Base-by-base conservation (phyloP, 352 stramenopile species). In the Pythium folliculosum region DNA sequence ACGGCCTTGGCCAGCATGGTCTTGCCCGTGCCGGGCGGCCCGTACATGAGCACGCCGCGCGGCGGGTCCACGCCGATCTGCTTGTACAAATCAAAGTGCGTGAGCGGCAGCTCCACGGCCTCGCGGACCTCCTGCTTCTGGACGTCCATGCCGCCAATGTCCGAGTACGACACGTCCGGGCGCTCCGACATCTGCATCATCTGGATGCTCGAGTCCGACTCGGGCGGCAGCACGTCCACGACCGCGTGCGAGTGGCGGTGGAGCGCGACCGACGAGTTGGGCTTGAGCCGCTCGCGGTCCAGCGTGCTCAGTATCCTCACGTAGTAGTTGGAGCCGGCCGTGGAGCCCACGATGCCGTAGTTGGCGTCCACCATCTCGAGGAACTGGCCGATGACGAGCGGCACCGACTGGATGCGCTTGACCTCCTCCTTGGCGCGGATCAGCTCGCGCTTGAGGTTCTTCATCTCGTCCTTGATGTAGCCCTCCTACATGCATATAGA, bases 401-500 rank as follows among this genome's bases (percentile, higher is more conserved):
- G 98, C 49, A 99, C 98, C n/a, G 91, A 98, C 88, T 99, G 97
- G 75, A 99, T 99, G 52, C 97, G 92, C 69, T 99, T 99, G 55
- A 99, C 98, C 63, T 99, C 96, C 67, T 99, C 98, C 79, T 99
- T 99, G 38, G 98, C 98, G 35, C 98, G 96, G 67, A 99, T 97
- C 30, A 99, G 84, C 77, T 99, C 98, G 21, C 97, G 84, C 85
- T 99, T 99, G 16, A 99, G 86, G 77, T 99, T 99, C 67, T 98
- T 98, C 96, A 99, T 99, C 71, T 99, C 98, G 73, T 99, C 97
- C 83, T 99, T 99, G 74, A 99, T 97, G 81, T 99, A 99, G 63
- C 98, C 96, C 76, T 99, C 96, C 77, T 98, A 77, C 13, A n/a
- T 4, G 40, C 12, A 45, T 27, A 35, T 16, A 48, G 35, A 27